Evolutionary conservation across 2,329 filamentous ascomycete species (phyloP).

Genomic region (Penicillium sp.): DNA sequence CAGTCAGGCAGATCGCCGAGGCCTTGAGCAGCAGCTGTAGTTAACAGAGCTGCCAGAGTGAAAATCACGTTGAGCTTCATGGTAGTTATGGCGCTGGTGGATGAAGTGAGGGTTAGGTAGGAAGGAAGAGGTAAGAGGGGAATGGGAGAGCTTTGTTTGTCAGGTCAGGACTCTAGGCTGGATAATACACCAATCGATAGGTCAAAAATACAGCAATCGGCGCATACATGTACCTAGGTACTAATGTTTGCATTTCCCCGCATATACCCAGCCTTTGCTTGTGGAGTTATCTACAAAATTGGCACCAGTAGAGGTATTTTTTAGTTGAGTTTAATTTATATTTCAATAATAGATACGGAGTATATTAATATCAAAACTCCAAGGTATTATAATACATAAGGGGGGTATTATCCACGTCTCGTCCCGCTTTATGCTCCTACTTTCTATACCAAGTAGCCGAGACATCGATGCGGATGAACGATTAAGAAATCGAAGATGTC

Average conservation of each 20-base stretch:
- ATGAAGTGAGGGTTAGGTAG: not conserved
- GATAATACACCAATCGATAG: slow-evolving; percentile 1
- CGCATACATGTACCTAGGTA: not conserved
- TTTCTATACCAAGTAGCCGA: not conserved
- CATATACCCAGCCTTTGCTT: not conserved
- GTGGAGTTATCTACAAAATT: not conserved
- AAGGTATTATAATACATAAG: not conserved
- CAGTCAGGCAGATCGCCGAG: slow-evolving; percentile 51
- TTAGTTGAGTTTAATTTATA: not conserved
- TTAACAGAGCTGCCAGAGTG: slow-evolving; percentile 55
- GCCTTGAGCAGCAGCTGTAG: slow-evolving; percentile 48
- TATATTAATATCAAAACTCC: slow-evolving; percentile 1
- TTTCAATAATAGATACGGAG: not conserved
- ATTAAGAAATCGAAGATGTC: slow-evolving; percentile 9
- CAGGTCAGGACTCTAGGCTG: not conserved
- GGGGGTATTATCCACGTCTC: not conserved
- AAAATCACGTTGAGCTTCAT: slow-evolving; percentile 55
- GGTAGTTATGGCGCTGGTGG: slow-evolving; percentile 11
- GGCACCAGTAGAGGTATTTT: not conserved
- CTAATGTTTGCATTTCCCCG: not conserved
- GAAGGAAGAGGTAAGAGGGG: not conserved
- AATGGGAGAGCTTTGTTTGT: not conserved
- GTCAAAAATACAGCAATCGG: slow-evolving; percentile 1
- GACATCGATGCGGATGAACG: slow-evolving; percentile 1
- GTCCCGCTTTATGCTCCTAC: not conserved